phyloP scores from a whole-genome alignment of 2,329 filamentous ascomycete genomes.

The Botrytis elliptica region DNA sequence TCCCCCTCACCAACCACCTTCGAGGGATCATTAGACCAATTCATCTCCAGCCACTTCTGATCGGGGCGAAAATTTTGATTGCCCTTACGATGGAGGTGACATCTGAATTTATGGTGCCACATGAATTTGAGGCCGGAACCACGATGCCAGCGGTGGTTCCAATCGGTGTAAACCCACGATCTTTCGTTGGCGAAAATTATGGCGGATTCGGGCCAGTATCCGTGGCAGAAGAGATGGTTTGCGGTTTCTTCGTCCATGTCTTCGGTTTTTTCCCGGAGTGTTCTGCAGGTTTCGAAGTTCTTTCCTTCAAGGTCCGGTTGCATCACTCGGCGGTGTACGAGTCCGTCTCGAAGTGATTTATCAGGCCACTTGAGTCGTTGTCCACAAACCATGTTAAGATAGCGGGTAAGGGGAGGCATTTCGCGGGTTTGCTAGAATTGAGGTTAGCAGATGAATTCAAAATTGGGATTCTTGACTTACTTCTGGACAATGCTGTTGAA shows the following conservation, averaged over 20 bases:
- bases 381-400: constrained; percentile 15
- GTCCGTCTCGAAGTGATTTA: not conserved
- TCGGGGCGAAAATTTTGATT: not conserved
- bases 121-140: not conserved
- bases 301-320: not conserved
- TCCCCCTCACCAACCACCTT: not conserved
- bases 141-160: not conserved
- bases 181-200: not conserved
- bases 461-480: not conserved
- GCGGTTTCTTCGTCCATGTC: not conserved
- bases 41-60: not conserved
- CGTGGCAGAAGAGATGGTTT: not conserved
- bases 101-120: not conserved
- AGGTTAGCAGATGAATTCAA: not conserved
- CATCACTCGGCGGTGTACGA: not conserved
- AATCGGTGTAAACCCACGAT: not conserved
- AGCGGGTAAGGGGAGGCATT: constrained; percentile 5
- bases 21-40: not conserved
- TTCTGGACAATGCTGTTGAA: constrained; percentile 4
- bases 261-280: not conserved
- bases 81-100: not conserved
- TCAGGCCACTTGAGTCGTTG: not conserved
- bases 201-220: not conserved
- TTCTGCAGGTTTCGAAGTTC: not conserved
- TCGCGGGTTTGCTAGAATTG: not conserved